Conservation (phyloP, 2,329 filamentous ascomycete genomes). For the Chaetomiaceae sp. region DNA sequence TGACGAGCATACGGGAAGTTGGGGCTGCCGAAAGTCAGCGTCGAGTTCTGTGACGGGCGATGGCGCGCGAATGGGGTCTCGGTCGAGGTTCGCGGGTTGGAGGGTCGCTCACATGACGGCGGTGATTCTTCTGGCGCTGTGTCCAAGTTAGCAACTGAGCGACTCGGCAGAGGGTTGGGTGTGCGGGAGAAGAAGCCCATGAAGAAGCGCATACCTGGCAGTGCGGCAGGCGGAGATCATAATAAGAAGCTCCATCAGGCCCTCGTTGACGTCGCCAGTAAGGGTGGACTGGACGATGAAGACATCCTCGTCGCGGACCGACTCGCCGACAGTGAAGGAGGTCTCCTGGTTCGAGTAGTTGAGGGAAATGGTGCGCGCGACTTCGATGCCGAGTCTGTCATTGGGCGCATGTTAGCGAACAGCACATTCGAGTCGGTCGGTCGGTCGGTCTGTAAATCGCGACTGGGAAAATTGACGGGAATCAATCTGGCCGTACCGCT, state of each 20-base stretch:
- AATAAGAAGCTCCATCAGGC: slow-evolving; percentile 95
- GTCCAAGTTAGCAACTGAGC: slow-evolving; percentile 7
- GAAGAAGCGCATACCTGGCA: slow-evolving; percentile 45
- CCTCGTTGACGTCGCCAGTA: slow-evolving; percentile 95
- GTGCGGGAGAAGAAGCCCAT: too few relatives aligned
- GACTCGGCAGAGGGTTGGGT: neutral
- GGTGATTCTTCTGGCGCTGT: slow-evolving; percentile 75
- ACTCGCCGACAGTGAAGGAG: slow-evolving; percentile 91
- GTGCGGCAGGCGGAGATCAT: slow-evolving; percentile 89
- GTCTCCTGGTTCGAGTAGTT: slow-evolving; percentile 87
- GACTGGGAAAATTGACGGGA: neutral
- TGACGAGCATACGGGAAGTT: slow-evolving; percentile 96
- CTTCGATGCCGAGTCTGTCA: slow-evolving; percentile 67
- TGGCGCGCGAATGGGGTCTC: neutral
- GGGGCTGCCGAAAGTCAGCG: slow-evolving; percentile 42
- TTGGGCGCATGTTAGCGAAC: slow-evolving; percentile 12
- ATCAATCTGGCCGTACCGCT: slow-evolving; percentile 22
- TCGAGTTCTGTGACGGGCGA: neutral
- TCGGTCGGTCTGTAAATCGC: too few relatives aligned
- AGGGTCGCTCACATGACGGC: slow-evolving; percentile 59
- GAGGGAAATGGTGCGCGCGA: slow-evolving; percentile 73
- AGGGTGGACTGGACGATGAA: slow-evolving; percentile 95
- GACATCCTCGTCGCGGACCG: slow-evolving; percentile 94
- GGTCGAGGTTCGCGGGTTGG: neutral
- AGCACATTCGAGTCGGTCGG: too few relatives aligned